These are phyloP conservation scores for Hirschioporus abietinus DNA, from an alignment of 768 basidiomycete species.

Conservation along the genomic window DNA sequence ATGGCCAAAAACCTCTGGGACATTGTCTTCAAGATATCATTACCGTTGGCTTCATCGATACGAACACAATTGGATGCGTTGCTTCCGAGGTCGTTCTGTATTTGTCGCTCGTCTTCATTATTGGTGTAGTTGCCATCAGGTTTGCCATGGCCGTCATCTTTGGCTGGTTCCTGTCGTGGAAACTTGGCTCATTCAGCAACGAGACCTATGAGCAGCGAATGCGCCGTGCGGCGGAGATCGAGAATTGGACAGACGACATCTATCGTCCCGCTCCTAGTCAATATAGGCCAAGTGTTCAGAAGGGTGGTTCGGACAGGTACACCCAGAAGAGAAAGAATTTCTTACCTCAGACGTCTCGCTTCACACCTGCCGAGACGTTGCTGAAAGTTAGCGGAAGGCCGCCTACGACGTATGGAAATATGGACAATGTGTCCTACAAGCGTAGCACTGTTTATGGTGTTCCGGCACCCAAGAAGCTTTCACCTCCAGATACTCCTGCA, in stretches of 20 bases:
- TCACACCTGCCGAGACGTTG: conserved; percentile 48
- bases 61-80: conserved; percentile 91
- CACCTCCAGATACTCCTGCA: conserved; percentile 65
- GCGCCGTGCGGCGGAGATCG: conserved; percentile 85
- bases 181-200: conserved; percentile 85
- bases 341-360: conserved; percentile 41
- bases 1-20: conserved; percentile 59
- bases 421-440: conserved; percentile 32
- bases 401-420: conserved; percentile 15
- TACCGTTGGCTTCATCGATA: conserved; percentile 91
- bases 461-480: conserved; percentile 42
- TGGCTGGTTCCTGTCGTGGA: conserved; percentile 97
- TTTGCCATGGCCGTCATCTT: conserved; percentile 97
- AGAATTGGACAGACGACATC: conserved; percentile 95
- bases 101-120: conserved; percentile 93
- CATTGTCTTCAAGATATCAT: conserved; percentile 83
- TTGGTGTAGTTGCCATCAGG: conserved; percentile 91
- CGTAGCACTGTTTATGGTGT: conserved; percentile 22
- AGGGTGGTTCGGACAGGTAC: conserved; percentile 55
- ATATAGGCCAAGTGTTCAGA: conserved; percentile 84
- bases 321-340: conserved; percentile 26
- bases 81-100: conserved; percentile 94
- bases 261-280: conserved; percentile 88
- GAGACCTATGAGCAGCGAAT: conserved; percentile 93
- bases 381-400: conserved; percentile 9